These are phyloP conservation scores for Diplosphaera chodatii DNA, from an alignment of 139 green algal species.

Conservation along the genomic window DNA sequence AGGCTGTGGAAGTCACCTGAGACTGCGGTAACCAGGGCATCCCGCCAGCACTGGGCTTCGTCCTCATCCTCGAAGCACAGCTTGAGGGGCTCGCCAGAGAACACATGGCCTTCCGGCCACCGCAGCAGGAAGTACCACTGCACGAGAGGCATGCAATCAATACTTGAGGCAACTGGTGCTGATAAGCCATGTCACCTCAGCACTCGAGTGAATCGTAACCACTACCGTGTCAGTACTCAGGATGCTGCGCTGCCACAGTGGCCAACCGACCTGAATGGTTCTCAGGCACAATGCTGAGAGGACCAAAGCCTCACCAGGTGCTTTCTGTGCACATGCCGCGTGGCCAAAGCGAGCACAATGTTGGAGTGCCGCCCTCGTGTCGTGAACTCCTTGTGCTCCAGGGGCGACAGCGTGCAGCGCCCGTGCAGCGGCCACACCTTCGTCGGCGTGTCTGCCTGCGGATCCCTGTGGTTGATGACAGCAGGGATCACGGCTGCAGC, in stretches of 20 bases:
- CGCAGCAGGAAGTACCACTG: constrained; percentile 12
- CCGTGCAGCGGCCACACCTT: constrained; percentile 15
- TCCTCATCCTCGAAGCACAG: constrained; percentile 11
- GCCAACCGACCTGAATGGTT: too few relatives aligned
- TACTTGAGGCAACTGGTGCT: too few relatives aligned
- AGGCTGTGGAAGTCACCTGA: too few relatives aligned
- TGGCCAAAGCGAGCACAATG: constrained; percentile 13
- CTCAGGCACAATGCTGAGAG: too few relatives aligned
- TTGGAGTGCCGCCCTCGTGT: constrained; percentile 7
- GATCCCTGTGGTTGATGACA: background rate
- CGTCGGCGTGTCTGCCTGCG: background rate
- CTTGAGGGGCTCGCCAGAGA: constrained; percentile 6
- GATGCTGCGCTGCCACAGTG: too few relatives aligned
- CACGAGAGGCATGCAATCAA: too few relatives aligned
- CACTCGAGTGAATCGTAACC: too few relatives aligned
- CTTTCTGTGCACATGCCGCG: constrained; percentile 10
- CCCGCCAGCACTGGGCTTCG: background rate
- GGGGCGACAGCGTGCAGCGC: constrained; percentile 5
- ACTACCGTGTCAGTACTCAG: too few relatives aligned
- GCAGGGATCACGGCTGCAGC: too few relatives aligned
- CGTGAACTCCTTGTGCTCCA: constrained; percentile 9
- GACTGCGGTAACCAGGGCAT: background rate
- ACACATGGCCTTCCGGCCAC: constrained; percentile 8
- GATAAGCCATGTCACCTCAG: too few relatives aligned
- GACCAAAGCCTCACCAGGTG: constrained; percentile 12